These are phyloP conservation scores for Cryomyces minteri DNA, from an alignment of 495 filamentous ascomycete genomes.

Conservation along the genomic window DNA sequence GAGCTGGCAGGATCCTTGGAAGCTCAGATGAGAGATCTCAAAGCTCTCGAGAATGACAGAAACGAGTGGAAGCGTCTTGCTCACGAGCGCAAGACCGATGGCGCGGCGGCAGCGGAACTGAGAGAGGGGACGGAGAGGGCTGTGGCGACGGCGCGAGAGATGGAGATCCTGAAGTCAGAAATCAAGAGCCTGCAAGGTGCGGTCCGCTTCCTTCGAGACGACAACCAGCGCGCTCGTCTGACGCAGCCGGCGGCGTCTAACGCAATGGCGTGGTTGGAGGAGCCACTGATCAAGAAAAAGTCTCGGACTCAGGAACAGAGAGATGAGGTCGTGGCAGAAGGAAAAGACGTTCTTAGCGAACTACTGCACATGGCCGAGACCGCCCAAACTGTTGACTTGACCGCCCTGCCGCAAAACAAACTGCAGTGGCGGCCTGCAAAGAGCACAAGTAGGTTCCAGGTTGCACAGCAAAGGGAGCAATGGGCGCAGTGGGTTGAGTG, in stretches of 20 bases:
- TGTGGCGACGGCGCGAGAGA: constrained; percentile 57
- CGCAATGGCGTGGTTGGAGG: constrained; percentile 43
- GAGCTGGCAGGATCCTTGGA: constrained; percentile 14
- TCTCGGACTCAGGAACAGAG: constrained; percentile 33
- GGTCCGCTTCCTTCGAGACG: constrained; percentile 60
- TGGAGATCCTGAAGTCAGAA: constrained; percentile 50
- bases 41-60: constrained; percentile 40
- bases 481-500: no score
- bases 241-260: constrained; percentile 18
- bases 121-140: constrained; percentile 27
- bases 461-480: no score
- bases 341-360: constrained; percentile 49
- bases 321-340: constrained; percentile 43
- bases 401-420: constrained; percentile 24
- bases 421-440: constrained; percentile 41
- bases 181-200: constrained; percentile 54
- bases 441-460: not conserved
- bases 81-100: constrained; percentile 35
- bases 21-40: constrained; percentile 28
- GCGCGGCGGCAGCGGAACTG: constrained; percentile 22
- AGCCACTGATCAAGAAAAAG: constrained; percentile 36
- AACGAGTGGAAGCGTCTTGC: constrained; percentile 62
- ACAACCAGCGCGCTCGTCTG: constrained; percentile 47
- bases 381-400: constrained; percentile 14
- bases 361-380: constrained; percentile 46